Percentiles rank a stretch among this genome's conserved stretches.
phyloP scores from a whole-genome alignment of 2,329 filamentous ascomycete species.

The Malbranchea zuffiana region DNA sequence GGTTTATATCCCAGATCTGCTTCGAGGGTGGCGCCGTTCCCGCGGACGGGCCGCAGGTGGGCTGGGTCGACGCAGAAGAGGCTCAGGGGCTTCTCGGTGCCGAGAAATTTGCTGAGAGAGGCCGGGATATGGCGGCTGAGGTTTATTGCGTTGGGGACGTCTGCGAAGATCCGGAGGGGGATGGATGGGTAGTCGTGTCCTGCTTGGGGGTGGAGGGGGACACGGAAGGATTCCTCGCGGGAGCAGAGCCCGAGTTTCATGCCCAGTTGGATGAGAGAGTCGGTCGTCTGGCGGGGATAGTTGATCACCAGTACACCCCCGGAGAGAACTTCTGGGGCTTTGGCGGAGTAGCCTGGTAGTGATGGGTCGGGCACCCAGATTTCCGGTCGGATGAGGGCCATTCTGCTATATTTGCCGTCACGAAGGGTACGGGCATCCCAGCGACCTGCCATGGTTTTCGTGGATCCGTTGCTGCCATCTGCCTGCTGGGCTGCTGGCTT shows the following conservation, averaged over 20 bases:
- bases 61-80: constrained; percentile 44
- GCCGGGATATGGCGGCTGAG: constrained; percentile 34
- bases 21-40: constrained; percentile 44
- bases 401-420: constrained; percentile 41
- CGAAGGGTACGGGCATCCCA: constrained; percentile 36
- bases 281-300: constrained; percentile 28
- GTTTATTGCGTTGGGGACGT: constrained; percentile 36
- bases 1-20: constrained; percentile 43
- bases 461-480: constrained; percentile 16
- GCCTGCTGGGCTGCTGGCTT: constrained; percentile 2
- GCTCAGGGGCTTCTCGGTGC: constrained; percentile 38
- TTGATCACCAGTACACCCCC: constrained; percentile 44
- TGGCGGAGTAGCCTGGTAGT: constrained; percentile 31
- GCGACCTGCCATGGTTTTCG: constrained; percentile 28
- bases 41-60: constrained; percentile 40
- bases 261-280: constrained; percentile 17
- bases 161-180: constrained; percentile 46
- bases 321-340: constrained; percentile 39
- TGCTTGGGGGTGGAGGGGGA: constrained; percentile 43
- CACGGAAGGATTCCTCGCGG: constrained; percentile 36
- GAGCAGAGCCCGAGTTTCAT: constrained; percentile 24
- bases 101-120: constrained; percentile 41
- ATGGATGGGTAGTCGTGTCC: constrained; percentile 37
- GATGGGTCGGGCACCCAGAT: constrained; percentile 48
- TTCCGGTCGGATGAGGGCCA: constrained; percentile 57